These are phyloP conservation scores for Suillus luteus DNA, from an alignment of 768 basidiomycete species.

Conservation along the genomic window DNA sequence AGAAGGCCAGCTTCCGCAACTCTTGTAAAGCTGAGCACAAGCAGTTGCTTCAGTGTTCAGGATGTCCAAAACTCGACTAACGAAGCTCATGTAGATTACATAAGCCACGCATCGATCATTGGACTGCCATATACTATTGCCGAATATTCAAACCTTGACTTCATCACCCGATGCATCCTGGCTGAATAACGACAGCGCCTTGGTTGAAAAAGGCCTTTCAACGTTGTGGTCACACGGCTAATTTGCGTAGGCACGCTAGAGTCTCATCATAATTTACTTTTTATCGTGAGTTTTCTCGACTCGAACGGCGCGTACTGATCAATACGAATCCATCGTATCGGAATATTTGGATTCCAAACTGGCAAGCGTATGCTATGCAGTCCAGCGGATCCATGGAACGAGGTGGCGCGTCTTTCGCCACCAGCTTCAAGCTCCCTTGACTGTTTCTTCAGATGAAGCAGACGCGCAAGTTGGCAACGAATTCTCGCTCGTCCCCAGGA, in stretches of 20 bases:
- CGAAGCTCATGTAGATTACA: constrained; percentile 2
- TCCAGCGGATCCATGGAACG: constrained; percentile 6
- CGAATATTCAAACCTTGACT: neutral
- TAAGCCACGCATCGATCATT: neutral
- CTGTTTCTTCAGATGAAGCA: neutral
- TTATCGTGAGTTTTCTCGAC: neutral
- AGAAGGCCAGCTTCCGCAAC: constrained; percentile 10
- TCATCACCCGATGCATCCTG: neutral
- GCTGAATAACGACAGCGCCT: neutral
- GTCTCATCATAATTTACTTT: neutral
- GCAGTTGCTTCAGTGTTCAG: neutral
- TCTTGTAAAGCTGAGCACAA: neutral
- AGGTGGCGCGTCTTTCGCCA: neutral
- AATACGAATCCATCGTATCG: neutral
- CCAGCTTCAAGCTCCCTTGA: neutral
- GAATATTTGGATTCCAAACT: neutral
- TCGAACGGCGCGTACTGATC: neutral
- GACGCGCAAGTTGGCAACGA: neutral
- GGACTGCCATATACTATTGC: neutral
- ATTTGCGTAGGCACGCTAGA: neutral
- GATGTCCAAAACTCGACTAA: neutral
- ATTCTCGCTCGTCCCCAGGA: constrained; percentile 6
- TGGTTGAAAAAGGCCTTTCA: neutral
- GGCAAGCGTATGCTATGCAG: constrained; percentile 4
- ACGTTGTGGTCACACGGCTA: neutral